Conservation (phyloP, 1,284 basidiomycete genomes). For the Papiliotrema flavescens region DNA sequence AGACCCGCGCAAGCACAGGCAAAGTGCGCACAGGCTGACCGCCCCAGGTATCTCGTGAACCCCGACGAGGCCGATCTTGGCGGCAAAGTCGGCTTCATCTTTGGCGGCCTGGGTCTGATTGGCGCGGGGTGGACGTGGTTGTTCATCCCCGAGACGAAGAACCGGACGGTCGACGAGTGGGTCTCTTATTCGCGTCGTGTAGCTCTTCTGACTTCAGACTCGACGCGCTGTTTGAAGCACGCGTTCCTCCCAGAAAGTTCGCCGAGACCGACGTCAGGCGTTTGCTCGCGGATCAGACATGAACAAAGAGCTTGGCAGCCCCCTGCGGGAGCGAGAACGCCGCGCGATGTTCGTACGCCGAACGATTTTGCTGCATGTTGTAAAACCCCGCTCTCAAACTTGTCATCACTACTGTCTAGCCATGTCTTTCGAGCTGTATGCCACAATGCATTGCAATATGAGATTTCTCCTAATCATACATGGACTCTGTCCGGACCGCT, state of each 20-base stretch:
- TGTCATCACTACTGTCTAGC: too few relatives aligned
- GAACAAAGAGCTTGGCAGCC: too few relatives aligned
- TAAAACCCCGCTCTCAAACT: too few relatives aligned
- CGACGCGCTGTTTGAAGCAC: conserved; percentile 24
- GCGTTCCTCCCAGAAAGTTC: conserved; percentile 11
- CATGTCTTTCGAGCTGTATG: too few relatives aligned
- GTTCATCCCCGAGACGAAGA: conserved; percentile 23
- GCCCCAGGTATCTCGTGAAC: conserved; percentile 15
- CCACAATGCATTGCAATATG: too few relatives aligned
- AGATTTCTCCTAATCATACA: too few relatives aligned
- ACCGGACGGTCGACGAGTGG: conserved; percentile 26
- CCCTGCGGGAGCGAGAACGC: too few relatives aligned
- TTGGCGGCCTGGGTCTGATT: conserved; percentile 15
- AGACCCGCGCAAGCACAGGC: background rate
- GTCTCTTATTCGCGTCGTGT: background rate
- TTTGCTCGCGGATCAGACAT: too few relatives aligned
- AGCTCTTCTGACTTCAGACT: conserved; percentile 5
- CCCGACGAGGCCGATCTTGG: conserved; percentile 18
- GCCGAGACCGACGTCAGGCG: background rate
- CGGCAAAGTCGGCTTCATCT: conserved; percentile 20
- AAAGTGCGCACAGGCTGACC: background rate
- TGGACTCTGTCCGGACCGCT: too few relatives aligned
- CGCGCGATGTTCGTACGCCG: too few relatives aligned
- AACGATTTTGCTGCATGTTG: too few relatives aligned
- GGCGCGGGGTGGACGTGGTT: conserved; percentile 17